These are phyloP conservation scores for Aspergillus steynii DNA, from an alignment of 495 filamentous ascomycete genomes.

Conservation along the genomic window DNA sequence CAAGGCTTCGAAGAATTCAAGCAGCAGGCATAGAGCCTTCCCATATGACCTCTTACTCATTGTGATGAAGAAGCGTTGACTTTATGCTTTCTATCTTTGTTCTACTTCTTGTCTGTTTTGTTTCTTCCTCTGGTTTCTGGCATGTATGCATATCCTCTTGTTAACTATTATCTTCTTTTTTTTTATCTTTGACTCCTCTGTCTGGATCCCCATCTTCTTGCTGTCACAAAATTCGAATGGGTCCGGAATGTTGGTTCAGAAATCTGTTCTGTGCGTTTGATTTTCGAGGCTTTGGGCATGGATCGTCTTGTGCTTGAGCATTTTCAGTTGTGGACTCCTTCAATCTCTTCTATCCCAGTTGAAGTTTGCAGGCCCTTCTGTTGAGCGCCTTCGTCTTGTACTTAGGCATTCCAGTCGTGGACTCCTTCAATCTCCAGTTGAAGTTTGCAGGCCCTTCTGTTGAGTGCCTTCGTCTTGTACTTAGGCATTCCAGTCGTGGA, in stretches of 20 bases:
- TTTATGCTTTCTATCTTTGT: not conserved
- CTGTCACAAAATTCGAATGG: not conserved
- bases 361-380: not conserved
- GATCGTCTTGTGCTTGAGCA: not conserved
- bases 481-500: not conserved
- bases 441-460: not conserved
- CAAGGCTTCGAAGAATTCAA: slow-evolving; percentile 21
- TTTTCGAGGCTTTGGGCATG: not conserved
- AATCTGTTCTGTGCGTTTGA: not conserved
- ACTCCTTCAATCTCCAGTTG: no score
- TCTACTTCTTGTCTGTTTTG: not conserved
- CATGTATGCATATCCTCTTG: not conserved
- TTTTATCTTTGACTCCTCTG: not conserved
- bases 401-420: not conserved
- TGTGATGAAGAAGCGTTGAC: not conserved
- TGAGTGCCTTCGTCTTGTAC: not conserved
- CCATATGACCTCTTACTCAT: not conserved
- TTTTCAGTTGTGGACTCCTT: not conserved
- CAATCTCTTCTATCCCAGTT: no score
- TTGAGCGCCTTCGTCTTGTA: not conserved
- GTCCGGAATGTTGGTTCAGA: not conserved
- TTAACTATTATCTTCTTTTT: not conserved
- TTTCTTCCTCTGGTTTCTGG: not conserved
- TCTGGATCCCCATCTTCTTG: not conserved
- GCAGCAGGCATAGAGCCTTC: slow-evolving; percentile 1